Percentiles rank a stretch among this genome's conserved stretches.
Conservation (phyloP, 1,284 basidiomycete species). For the Ustilago bromivora region DNA sequence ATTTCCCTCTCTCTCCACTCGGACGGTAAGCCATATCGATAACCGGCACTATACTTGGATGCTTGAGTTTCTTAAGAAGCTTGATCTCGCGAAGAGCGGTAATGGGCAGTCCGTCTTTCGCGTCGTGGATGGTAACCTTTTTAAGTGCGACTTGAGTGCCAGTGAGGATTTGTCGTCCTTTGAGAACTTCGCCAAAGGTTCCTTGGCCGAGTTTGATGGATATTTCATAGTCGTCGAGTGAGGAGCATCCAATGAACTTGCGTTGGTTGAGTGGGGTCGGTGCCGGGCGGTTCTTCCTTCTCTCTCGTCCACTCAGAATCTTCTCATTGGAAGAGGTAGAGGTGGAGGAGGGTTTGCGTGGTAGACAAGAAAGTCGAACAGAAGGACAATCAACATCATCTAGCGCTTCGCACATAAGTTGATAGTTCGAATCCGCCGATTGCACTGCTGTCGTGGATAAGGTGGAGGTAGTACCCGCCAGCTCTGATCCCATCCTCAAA, state of each 20-base stretch:
- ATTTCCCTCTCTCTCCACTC: slow-evolving; percentile 64
- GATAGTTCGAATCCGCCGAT: slow-evolving; percentile 19
- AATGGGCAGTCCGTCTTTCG: slow-evolving; percentile 94
- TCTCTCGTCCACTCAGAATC: slow-evolving; percentile 21
- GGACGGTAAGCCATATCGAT: slow-evolving; percentile 83
- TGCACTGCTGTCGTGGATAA: neutral
- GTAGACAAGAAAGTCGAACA: slow-evolving; percentile 41
- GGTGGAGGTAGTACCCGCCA: slow-evolving; percentile 7
- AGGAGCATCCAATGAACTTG: slow-evolving; percentile 61
- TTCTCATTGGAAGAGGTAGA: neutral
- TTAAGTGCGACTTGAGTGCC: slow-evolving; percentile 86
- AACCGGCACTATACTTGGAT: slow-evolving; percentile 87
- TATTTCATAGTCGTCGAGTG: slow-evolving; percentile 64
- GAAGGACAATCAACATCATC: slow-evolving; percentile 29
- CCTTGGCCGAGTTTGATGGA: slow-evolving; percentile 66
- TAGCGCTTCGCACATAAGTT: slow-evolving; percentile 28
- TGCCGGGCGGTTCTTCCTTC: slow-evolving; percentile 38
- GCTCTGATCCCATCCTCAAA: slow-evolving; percentile 9
- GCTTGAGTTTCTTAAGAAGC: slow-evolving; percentile 88
- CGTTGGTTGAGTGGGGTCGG: slow-evolving; percentile 56
- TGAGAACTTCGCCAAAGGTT: slow-evolving; percentile 70
- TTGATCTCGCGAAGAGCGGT: slow-evolving; percentile 99
- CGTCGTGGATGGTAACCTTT: slow-evolving; percentile 93
- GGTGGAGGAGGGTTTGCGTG: slow-evolving; percentile 18
- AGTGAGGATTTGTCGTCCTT: slow-evolving; percentile 70